Conservation (phyloP, 495 filamentous ascomycete species). For the Pyrenula aspistea region DNA sequence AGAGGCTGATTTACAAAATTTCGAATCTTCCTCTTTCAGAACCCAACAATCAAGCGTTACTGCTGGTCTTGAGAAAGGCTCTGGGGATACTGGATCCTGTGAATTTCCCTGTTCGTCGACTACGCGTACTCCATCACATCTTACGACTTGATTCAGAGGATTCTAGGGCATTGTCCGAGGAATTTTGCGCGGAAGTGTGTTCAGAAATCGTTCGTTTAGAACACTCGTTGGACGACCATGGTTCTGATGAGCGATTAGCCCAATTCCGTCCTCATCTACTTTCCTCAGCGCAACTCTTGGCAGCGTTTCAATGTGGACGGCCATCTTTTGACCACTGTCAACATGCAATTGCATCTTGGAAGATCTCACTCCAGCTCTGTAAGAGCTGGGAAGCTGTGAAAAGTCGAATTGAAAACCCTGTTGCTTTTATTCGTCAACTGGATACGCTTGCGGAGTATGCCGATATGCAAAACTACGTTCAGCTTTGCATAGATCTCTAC, state of each 20-base stretch:
- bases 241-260: neutral
- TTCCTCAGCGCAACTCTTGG: neutral
- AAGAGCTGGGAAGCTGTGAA: slow-evolving; percentile 36
- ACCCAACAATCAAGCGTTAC: neutral
- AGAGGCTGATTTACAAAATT: neutral
- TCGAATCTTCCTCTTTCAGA: neutral
- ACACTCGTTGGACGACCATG: neutral
- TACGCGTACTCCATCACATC: slow-evolving; percentile 24
- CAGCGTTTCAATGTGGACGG: slow-evolving; percentile 21
- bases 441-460: slow-evolving; percentile 64
- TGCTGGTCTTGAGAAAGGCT: neutral
- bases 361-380: slow-evolving; percentile 13
- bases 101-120: slow-evolving; percentile 28
- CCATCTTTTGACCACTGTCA: slow-evolving; percentile 18
- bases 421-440: slow-evolving; percentile 48
- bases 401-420: slow-evolving; percentile 47
- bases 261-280: neutral
- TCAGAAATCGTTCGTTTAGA: neutral
- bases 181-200: neutral
- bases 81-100: neutral
- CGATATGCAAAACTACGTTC: slow-evolving; percentile 57
- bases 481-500: slow-evolving; percentile 33
- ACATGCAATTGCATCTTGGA: slow-evolving; percentile 37
- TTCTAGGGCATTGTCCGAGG: neutral
- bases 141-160: neutral